phyloP scores from a whole-genome alignment of 2,329 filamentous ascomycete species.

The Gaeumannomyces tritici region DNA sequence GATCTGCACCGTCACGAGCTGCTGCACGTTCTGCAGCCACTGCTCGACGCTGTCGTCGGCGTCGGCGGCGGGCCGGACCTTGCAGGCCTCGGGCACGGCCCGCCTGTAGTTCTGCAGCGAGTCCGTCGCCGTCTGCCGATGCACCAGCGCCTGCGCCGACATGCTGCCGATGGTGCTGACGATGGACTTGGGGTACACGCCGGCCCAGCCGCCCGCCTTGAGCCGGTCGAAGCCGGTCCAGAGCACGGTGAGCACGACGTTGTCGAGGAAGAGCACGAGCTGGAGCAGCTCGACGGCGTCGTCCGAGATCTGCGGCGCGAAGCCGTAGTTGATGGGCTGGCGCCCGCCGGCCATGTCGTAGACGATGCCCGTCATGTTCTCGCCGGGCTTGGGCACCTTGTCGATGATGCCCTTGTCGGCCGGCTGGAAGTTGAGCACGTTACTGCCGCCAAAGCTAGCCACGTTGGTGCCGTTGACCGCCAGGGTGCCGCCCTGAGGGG shows the following conservation, averaged over 20 bases:
- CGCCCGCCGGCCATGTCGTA: conserved; percentile 23
- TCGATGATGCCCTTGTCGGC: conserved; percentile 13
- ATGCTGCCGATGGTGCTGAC: conserved; percentile 20
- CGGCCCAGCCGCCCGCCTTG: conserved; percentile 17
- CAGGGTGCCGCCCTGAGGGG: conserved; percentile 23
- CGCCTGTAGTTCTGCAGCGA: conserved; percentile 23
- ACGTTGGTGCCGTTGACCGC: conserved; percentile 22
- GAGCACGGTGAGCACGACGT: conserved; percentile 21
- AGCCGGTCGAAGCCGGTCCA: conserved; percentile 20
- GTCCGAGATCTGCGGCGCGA: conserved; percentile 18
- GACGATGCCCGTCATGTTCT: conserved; percentile 16
- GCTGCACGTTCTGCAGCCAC: conserved; percentile 15
- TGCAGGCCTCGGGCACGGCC: conserved; percentile 15
- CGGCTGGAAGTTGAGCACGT: conserved; percentile 16
- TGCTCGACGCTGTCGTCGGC: conserved; percentile 14
- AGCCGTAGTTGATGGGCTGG: conserved; percentile 22
- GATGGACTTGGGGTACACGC: conserved; percentile 21
- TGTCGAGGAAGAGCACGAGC: conserved; percentile 20
- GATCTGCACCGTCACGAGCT: conserved; percentile 18
- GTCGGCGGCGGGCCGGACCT: conserved; percentile 13
- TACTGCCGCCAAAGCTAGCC: conserved; percentile 13
- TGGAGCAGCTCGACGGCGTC: conserved; percentile 16
- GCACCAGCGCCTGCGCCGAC: conserved; percentile 24
- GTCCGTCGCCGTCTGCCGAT: conserved; percentile 22
- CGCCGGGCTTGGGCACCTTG: conserved; percentile 16